Evolutionary conservation across 2,329 filamentous ascomycete species (phyloP), one percentile per base, ranked within the genome.

Genomic region (Colletotrichum sp.): DNA sequence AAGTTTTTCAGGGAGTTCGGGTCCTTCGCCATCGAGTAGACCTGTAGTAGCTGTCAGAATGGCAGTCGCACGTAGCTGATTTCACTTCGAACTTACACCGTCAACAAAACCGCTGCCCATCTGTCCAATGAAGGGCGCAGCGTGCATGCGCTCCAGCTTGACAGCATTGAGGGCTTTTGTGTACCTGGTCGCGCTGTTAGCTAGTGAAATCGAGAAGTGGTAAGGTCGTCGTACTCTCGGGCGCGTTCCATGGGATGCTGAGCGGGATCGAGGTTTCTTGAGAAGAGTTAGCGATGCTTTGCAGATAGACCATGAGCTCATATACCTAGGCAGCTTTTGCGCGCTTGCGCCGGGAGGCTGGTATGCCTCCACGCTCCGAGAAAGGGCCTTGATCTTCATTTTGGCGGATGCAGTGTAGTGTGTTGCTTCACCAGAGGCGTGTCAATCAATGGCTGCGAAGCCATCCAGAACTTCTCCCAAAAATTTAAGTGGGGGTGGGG

Each of bases 121-220:
- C 84, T 98, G 95, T 1, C 91, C 95, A 60, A 99, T 87, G 82
- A 98, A 98, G 5, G 89, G 88, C 75, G 87, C 86, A 9, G 88
- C 91, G 85, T 98, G 98, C 94, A 98, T 96, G 80, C 96, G 94
- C 86, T 98, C 95, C 77, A 98, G 87, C 85, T 98, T 98, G 75
- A 96, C 95, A 30, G 96, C 96, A 91, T 95, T 90, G 78, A 91
- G 85, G 9, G 89, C 89, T 71, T 89, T 84, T 68, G 87, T 84
- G 79, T 89, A 89, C 44, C 76, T 78, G 30, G 3, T 4, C 3
- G 16, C 7, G 12, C 55, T 4, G 62, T 75, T 28, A 70, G 65
- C 21, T 34, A 16, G 73, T 8, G 36, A 68, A 80, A 78, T 59
- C 79, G 65, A 24, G 68, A 55, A 21, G 39, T 95, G 77, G 95